Evolutionary conservation across 495 filamentous ascomycete species (phyloP).

Genomic region (Penicillium odoratum): DNA sequence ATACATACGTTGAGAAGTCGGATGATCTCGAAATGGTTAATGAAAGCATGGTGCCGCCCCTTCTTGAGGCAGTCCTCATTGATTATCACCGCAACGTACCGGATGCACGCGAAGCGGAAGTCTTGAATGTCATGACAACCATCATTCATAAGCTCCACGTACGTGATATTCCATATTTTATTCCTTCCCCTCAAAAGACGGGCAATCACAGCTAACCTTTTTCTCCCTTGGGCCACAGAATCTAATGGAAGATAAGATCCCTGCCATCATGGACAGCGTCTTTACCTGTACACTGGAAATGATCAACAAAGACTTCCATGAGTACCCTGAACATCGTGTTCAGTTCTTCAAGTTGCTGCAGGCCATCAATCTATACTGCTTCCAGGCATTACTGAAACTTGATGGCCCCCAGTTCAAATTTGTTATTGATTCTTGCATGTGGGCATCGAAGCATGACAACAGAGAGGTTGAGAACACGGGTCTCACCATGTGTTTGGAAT

Average conservation of each 20-base stretch:
- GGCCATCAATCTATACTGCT: conserved; percentile 95
- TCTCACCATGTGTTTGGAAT: conserved; percentile 97
- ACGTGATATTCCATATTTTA: conserved; percentile 41
- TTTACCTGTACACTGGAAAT: conserved; percentile 98
- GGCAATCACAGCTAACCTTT: background rate
- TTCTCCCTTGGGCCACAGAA: conserved; percentile 46
- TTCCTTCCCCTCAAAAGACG: background rate
- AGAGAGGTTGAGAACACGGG: conserved; percentile 95
- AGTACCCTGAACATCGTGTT: conserved; percentile 96
- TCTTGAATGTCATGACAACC: conserved; percentile 95
- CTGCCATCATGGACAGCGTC: conserved; percentile 95
- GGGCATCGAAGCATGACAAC: conserved; percentile 99
- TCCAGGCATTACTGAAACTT: conserved; percentile 88
- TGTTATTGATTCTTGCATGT: conserved; percentile 98
- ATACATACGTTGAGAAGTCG: conserved; percentile 95
- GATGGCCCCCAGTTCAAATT: conserved; percentile 97
- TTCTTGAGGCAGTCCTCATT: conserved; percentile 91
- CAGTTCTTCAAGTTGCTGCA: conserved; percentile 97
- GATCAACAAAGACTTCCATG: conserved; percentile 99
- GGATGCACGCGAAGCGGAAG: conserved; percentile 93
- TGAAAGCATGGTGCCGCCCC: conserved; percentile 88
- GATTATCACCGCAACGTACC: conserved; percentile 98
- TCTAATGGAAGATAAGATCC: conserved; percentile 97
- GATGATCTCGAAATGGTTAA: conserved; percentile 94
- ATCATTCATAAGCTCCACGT: conserved; percentile 95